These are phyloP conservation scores for Ceratorhiza oryzae-sativae DNA, from an alignment of 1,284 basidiomycete genomes.

Conservation along the genomic window DNA sequence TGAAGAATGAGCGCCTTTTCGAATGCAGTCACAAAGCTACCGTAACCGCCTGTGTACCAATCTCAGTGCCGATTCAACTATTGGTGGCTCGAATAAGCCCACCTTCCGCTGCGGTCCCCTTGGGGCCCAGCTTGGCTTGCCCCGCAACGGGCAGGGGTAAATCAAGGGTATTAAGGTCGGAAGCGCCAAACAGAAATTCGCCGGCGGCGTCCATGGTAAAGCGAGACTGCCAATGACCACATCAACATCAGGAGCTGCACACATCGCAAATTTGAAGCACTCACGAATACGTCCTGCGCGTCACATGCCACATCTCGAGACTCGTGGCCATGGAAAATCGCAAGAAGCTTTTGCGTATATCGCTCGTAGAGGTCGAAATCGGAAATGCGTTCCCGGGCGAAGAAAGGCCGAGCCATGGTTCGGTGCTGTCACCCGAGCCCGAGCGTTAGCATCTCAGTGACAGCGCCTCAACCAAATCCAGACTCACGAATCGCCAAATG, in stretches of 20 bases:
- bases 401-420: slow-evolving; percentile 41
- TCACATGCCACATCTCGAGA: slow-evolving; percentile 32
- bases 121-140: slow-evolving; percentile 33
- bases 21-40: slow-evolving; percentile 40
- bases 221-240: slow-evolving; percentile 15
- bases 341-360: slow-evolving; percentile 39
- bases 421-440: slow-evolving; percentile 35
- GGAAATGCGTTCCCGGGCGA: slow-evolving; percentile 39
- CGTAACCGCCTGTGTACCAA: slow-evolving; percentile 11
- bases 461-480: not conserved
- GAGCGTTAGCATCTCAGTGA: not conserved
- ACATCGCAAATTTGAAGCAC: not conserved
- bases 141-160: slow-evolving; percentile 34
- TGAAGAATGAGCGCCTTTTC: slow-evolving; percentile 28
- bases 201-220: slow-evolving; percentile 43
- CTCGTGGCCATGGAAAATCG: slow-evolving; percentile 7
- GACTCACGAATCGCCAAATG: slow-evolving; percentile 40
- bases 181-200: slow-evolving; percentile 42
- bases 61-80: not conserved
- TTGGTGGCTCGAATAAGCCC: not conserved
- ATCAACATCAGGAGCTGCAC: not conserved
- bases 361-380: slow-evolving; percentile 40
- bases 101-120: slow-evolving; percentile 29
- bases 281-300: slow-evolving; percentile 41
- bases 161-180: slow-evolving; percentile 40